Conservation (phyloP, 192 early-diverging fungal genomes). For the Backusella luteola region DNA sequence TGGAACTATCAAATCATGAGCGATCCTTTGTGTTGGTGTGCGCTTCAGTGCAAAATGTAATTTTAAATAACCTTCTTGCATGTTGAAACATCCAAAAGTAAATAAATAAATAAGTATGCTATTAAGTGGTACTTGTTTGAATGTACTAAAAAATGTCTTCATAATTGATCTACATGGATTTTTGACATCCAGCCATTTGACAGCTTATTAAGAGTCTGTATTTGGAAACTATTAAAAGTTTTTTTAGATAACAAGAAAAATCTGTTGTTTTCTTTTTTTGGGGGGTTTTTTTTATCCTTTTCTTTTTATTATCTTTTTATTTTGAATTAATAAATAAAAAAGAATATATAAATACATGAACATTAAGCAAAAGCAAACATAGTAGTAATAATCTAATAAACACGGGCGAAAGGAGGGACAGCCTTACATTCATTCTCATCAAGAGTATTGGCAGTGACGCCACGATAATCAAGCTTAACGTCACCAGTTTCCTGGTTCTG, state of each 20-base stretch:
- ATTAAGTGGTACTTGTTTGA: no score
- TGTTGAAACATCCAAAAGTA: no score
- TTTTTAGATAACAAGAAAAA: neutral
- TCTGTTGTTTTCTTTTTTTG: neutral
- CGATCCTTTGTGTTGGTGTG: no score
- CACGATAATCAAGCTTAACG: conserved; percentile 81
- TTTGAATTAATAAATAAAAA: no score
- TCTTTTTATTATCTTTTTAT: no score
- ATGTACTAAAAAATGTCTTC: no score
- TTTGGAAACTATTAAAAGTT: neutral
- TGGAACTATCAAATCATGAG: no score
- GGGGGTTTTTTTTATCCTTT: neutral
- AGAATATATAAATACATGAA: neutral
- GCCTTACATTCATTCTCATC: conserved; percentile 93
- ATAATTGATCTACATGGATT: neutral
- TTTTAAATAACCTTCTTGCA: no score
- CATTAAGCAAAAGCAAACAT: neutral
- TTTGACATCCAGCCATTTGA: neutral
- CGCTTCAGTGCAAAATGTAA: no score
- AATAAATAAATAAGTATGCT: no score
- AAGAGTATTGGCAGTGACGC: conserved; percentile 75
- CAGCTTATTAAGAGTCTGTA: neutral
- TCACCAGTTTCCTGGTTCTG: conserved; percentile 77
- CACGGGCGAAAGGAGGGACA: conserved; percentile 85
- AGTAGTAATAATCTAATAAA: conserved; percentile 58